phyloP scores from a whole-genome alignment of 192 early-diverging fungal species.

The Coemansia sp. region DNA sequence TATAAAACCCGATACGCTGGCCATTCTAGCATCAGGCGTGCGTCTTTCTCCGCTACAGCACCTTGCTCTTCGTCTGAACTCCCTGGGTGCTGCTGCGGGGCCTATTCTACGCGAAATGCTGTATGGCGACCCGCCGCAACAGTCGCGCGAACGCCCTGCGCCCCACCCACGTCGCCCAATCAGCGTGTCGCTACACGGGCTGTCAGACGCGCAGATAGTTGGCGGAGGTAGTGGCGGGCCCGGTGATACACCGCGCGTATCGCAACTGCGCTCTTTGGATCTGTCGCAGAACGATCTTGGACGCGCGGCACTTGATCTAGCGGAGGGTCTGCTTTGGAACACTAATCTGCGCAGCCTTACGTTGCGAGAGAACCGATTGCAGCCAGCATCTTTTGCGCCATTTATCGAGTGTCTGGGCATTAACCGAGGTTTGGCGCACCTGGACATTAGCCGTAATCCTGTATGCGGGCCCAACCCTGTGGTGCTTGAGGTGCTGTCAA shows the following conservation, averaged over 20 bases:
- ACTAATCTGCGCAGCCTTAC: constrained; percentile 42
- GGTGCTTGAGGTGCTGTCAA: constrained; percentile 41
- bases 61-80: constrained; percentile 46
- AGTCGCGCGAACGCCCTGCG: constrained; percentile 15
- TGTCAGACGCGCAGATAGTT: constrained; percentile 44
- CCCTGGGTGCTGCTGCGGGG: constrained; percentile 38
- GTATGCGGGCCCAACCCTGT: constrained; percentile 42
- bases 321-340: constrained; percentile 53
- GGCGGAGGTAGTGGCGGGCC: constrained; percentile 15
- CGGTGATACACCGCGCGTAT: constrained; percentile 41
- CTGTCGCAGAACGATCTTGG: constrained; percentile 54
- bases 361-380: constrained; percentile 57
- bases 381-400: constrained; percentile 41
- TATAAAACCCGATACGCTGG: constrained; percentile 48
- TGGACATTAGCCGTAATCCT: constrained; percentile 63
- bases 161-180: constrained; percentile 32
- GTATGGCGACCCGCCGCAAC: constrained; percentile 52
- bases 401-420: constrained; percentile 55
- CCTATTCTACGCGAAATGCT: constrained; percentile 54
- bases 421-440: constrained; percentile 52
- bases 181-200: constrained; percentile 48
- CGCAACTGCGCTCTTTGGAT: constrained; percentile 46
- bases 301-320: constrained; percentile 44
- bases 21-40: constrained; percentile 54
- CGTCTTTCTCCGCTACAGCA: constrained; percentile 52